Conservation (phyloP, 2,329 filamentous ascomycete genomes). For the Cladophialophora immunda region DNA sequence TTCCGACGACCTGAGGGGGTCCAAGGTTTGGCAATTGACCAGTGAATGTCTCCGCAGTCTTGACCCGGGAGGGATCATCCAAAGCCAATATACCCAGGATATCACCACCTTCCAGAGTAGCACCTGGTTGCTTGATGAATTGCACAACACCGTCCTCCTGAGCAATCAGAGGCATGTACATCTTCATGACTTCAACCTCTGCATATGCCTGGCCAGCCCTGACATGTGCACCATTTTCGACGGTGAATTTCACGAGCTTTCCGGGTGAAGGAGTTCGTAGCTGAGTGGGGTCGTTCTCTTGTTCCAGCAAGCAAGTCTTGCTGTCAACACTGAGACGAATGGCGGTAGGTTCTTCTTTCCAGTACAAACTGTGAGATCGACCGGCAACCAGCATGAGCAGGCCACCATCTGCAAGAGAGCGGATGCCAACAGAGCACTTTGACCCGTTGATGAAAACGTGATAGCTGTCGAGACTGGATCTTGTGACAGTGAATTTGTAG, state of each 20-base stretch:
- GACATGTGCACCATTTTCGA: constrained; percentile 94
- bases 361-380: constrained; percentile 97
- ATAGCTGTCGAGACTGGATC: constrained; percentile 91
- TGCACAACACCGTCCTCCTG: constrained; percentile 96
- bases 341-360: constrained; percentile 98
- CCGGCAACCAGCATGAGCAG: constrained; percentile 89
- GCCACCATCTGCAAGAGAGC: constrained; percentile 91
- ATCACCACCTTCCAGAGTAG: constrained; percentile 96
- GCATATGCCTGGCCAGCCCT: constrained; percentile 91
- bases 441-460: constrained; percentile 99
- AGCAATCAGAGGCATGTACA: constrained; percentile 99
- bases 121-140: constrained; percentile 98
- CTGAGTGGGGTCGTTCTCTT: constrained; percentile 98
- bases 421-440: constrained; percentile 91
- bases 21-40: constrained; percentile 89
- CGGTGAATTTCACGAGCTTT: constrained; percentile 97
- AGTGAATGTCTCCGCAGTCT: constrained; percentile 93
- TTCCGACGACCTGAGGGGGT: constrained; percentile 84
- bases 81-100: constrained; percentile 97
- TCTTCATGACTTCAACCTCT: constrained; percentile 99
- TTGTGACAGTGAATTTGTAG: constrained; percentile 98
- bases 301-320: constrained; percentile 97
- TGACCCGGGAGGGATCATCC: constrained; percentile 94
- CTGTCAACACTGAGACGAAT: constrained; percentile 95
- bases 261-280: constrained; percentile 92